Evolutionary conservation across 208 protist genomes (phyloP).

Genomic region (Crithidia sp.): DNA sequence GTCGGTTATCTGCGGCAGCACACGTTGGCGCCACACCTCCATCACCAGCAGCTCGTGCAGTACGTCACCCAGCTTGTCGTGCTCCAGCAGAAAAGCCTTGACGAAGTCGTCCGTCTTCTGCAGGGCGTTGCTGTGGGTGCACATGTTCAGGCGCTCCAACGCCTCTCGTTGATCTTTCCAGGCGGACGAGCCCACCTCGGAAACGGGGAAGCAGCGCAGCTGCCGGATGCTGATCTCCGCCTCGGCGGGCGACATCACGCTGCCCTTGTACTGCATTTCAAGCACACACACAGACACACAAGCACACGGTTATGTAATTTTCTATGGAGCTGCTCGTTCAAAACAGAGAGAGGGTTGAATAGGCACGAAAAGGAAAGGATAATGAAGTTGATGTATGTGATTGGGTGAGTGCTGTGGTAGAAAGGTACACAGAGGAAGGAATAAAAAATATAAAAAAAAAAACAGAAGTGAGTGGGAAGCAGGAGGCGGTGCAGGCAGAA

Average conservation of each 20-base stretch:
- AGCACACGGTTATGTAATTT: too few relatives aligned
- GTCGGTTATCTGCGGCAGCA: conserved; percentile 57
- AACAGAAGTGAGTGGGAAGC: neutral
- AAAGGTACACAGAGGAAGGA: neutral
- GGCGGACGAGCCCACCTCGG: conserved; percentile 62
- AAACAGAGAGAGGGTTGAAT: conserved; percentile 19
- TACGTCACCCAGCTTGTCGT: conserved; percentile 75
- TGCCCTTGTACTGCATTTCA: conserved; percentile 75
- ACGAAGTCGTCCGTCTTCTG: conserved; percentile 88
- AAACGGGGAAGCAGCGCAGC: conserved; percentile 64
- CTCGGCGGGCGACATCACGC: conserved; percentile 56
- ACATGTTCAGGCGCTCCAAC: conserved; percentile 90
- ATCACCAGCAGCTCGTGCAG: conserved; percentile 87
- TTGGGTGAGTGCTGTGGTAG: neutral
- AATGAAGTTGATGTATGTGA: neutral
- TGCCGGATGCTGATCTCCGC: conserved; percentile 76
- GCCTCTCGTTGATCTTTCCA: conserved; percentile 87
- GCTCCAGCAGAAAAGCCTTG: conserved; percentile 78
- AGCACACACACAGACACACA: neutral
- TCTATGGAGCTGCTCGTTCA: neutral
- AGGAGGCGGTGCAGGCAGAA: neutral
- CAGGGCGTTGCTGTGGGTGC: conserved; percentile 88
- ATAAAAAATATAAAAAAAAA: neutral
- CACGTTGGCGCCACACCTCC: conserved; percentile 87
- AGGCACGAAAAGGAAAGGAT: conserved; percentile 20